These are phyloP conservation scores for Delphinella strobiligena DNA, from an alignment of 2,329 filamentous ascomycete genomes.

Conservation along the genomic window DNA sequence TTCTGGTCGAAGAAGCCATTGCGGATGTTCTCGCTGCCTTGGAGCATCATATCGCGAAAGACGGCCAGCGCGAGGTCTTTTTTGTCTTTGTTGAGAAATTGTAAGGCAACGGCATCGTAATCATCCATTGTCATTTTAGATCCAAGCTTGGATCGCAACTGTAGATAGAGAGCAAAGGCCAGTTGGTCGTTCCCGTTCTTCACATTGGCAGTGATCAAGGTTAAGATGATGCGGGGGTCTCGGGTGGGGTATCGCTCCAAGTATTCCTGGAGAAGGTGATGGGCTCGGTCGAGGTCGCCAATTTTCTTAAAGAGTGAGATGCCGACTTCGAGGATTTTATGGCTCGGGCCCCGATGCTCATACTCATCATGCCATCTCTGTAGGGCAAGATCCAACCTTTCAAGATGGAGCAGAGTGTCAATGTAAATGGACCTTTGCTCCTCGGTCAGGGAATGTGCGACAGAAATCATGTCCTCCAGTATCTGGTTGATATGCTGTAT, in stretches of 20 bases:
- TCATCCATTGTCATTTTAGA: slow-evolving; percentile 55
- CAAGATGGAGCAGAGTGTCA: slow-evolving; percentile 18
- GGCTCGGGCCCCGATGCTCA: slow-evolving; percentile 2
- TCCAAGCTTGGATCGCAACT: slow-evolving; percentile 49
- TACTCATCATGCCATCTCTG: slow-evolving; percentile 21
- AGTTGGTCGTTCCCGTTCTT: slow-evolving; percentile 38
- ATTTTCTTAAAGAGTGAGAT: slow-evolving; percentile 49
- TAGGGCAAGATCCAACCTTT: slow-evolving; percentile 18
- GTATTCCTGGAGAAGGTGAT: slow-evolving; percentile 43
- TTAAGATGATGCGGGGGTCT: slow-evolving; percentile 48
- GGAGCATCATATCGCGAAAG: slow-evolving; percentile 81
- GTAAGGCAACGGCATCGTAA: slow-evolving; percentile 62
- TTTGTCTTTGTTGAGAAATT: slow-evolving; percentile 55
- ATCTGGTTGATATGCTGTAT: slow-evolving; percentile 16
- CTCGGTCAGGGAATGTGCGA: slow-evolving; percentile 12
- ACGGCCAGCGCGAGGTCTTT: slow-evolving; percentile 58
- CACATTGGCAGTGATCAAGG: slow-evolving; percentile 58
- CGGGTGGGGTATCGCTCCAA: slow-evolving; percentile 32
- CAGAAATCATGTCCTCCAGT: slow-evolving; percentile 17
- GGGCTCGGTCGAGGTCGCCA: slow-evolving; percentile 48
- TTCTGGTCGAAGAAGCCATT: slow-evolving; percentile 21
- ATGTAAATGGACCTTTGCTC: slow-evolving; percentile 16
- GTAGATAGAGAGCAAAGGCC: slow-evolving; percentile 57
- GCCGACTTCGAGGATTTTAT: slow-evolving; percentile 48
- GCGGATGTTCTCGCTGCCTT: slow-evolving; percentile 12